Evolutionary conservation across 1,139 yeast genomes (phyloP).

Genomic region (Scheffersomyces illinoinensis): DNA sequence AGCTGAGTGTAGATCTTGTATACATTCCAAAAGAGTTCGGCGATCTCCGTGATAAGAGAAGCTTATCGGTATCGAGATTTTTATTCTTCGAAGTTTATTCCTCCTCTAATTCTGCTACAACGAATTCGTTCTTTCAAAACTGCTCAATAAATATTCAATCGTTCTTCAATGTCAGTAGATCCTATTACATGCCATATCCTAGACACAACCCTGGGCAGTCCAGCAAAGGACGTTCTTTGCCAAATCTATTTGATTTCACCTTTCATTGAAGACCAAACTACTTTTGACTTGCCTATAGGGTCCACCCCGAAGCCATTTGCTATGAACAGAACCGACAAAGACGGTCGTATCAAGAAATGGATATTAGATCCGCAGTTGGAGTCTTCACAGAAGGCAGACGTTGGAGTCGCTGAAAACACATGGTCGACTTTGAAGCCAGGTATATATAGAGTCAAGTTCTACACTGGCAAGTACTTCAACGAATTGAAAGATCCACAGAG

Average conservation of each 20-base stretch:
- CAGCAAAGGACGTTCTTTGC: constrained; percentile 69
- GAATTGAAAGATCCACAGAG: constrained; percentile 22
- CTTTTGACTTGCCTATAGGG: constrained; percentile 22
- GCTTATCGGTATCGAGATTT: background rate
- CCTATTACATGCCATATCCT: constrained; percentile 87
- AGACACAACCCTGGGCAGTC: constrained; percentile 81
- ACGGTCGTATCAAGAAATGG: constrained; percentile 81
- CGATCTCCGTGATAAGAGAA: constrained; percentile 1
- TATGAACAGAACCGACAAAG: constrained; percentile 65
- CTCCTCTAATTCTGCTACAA: background rate
- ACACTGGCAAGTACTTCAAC: constrained; percentile 66
- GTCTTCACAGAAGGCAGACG: constrained; percentile 12
- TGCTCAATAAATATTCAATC: background rate
- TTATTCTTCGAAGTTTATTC: background rate
- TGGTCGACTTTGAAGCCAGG: constrained; percentile 59
- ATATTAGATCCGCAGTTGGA: constrained; percentile 40
- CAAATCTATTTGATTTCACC: constrained; percentile 48
- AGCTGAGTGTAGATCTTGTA: background rate
- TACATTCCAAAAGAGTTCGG: constrained; percentile 1
- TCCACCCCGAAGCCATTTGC: constrained; percentile 47
- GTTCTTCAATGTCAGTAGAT: constrained; percentile 29
- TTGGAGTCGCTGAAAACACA: constrained; percentile 32
- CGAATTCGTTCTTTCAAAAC: background rate
- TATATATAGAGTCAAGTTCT: constrained; percentile 70
- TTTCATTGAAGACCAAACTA: constrained; percentile 21